phyloP scores from a whole-genome alignment of 805 yeast species.

The Candida hispaniensis region DNA sequence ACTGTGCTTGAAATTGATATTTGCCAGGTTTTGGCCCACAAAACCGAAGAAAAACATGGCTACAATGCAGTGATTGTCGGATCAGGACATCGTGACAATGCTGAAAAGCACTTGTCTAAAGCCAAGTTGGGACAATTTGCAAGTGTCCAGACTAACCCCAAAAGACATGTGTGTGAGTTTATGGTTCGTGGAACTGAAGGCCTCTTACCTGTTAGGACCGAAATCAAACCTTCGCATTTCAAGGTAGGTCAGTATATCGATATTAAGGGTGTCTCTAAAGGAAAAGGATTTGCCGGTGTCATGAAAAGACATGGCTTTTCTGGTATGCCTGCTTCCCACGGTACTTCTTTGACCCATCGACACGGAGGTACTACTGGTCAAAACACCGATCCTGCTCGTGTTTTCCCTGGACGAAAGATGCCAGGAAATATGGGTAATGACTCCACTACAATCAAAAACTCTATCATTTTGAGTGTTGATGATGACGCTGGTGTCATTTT shows the following conservation, averaged over 20 bases:
- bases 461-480: constrained; percentile 66
- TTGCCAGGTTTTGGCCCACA: constrained; percentile 71
- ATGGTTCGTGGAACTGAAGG: constrained; percentile 58
- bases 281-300: constrained; percentile 97
- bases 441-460: constrained; percentile 62
- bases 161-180: constrained; percentile 64
- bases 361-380: constrained; percentile 97
- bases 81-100: constrained; percentile 68
- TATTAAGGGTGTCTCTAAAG: constrained; percentile 66
- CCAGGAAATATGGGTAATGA: constrained; percentile 92
- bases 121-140: constrained; percentile 66
- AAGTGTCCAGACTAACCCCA: constrained; percentile 75
- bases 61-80: constrained; percentile 61
- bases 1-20: constrained; percentile 82
- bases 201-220: constrained; percentile 65
- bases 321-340: constrained; percentile 90
- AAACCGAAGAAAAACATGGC: constrained; percentile 64
- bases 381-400: constrained; percentile 92
- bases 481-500: constrained; percentile 71
- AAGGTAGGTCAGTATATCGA: constrained; percentile 77
- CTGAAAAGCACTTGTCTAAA: constrained; percentile 50
- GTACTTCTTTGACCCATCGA: constrained; percentile 88
- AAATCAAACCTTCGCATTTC: constrained; percentile 74
- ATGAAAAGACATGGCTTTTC: constrained; percentile 88
- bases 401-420: constrained; percentile 94